phyloP scores from a whole-genome alignment of 2,329 filamentous ascomycete species.

The Magnaporthiopsis poae region DNA sequence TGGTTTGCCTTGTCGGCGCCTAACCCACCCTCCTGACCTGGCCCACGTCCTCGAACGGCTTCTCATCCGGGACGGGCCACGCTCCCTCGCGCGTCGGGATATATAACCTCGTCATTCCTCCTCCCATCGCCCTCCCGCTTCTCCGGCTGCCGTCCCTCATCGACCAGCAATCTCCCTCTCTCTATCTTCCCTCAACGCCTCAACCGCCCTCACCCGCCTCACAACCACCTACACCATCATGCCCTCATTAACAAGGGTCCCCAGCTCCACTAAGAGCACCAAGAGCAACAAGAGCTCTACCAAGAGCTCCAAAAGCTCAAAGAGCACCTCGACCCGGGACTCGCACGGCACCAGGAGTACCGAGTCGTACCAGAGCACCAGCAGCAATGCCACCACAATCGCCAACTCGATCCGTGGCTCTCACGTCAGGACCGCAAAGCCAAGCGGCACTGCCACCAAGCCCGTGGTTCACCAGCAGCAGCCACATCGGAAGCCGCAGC shows the following conservation, averaged over 20 bases:
- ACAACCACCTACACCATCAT: slow-evolving; percentile 11
- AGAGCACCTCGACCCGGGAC: slow-evolving; percentile 7
- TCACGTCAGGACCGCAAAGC: slow-evolving; percentile 5
- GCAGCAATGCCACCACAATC: slow-evolving; percentile 11
- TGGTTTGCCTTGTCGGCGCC: not conserved
- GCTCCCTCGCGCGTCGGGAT: not conserved
- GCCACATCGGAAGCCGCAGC: not conserved
- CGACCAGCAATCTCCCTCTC: not conserved
- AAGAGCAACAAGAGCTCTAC: slow-evolving; percentile 1
- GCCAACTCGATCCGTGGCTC: slow-evolving; percentile 8
- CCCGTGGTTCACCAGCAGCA: not conserved
- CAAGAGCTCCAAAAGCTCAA: slow-evolving; percentile 3
- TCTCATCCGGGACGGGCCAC: no score
- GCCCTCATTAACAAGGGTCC: slow-evolving; percentile 8
- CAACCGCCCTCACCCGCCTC: not conserved
- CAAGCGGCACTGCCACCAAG: not conserved
- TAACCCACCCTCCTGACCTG: not conserved
- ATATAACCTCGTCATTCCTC: not conserved
- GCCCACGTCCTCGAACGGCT: not conserved
- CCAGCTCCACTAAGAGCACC: slow-evolving; percentile 2
- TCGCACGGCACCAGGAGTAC: slow-evolving; percentile 9
- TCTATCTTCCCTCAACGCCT: not conserved
- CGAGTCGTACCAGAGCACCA: slow-evolving; percentile 11
- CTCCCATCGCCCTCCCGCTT: not conserved
- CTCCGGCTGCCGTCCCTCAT: not conserved